These are phyloP conservation scores for Volvox africanus DNA, from an alignment of 139 green algal species.

Conservation along the genomic window DNA sequence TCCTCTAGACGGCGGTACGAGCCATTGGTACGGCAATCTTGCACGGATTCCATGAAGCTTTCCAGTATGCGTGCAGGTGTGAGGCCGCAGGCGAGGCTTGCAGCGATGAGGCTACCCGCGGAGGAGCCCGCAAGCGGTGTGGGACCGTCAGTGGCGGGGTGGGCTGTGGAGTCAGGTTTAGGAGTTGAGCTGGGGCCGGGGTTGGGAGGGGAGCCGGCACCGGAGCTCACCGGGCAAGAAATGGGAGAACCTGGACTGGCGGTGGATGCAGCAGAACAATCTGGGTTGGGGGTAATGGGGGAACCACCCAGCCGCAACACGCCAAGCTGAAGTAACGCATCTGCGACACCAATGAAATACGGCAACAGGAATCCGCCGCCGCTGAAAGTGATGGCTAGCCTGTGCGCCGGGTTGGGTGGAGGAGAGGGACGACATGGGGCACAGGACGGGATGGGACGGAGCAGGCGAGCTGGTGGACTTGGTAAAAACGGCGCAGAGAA, in stretches of 20 bases:
- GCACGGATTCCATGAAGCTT: slow-evolving; percentile 47
- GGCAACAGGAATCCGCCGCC: slow-evolving; percentile 44
- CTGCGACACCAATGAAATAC: slow-evolving; percentile 22
- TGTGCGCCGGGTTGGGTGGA: background rate
- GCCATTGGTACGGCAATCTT: slow-evolving; percentile 58
- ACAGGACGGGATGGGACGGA: background rate
- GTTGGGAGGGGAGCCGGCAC: too few species aligned
- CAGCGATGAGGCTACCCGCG: slow-evolving; percentile 84
- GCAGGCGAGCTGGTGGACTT: background rate
- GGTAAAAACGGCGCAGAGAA: too few species aligned
- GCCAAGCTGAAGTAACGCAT: slow-evolving; percentile 6
- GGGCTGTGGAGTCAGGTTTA: background rate
- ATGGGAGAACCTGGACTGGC: too few species aligned
- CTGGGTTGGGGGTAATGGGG: slow-evolving; percentile 70
- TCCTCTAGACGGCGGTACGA: slow-evolving; percentile 44
- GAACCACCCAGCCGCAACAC: background rate
- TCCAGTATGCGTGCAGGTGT: slow-evolving; percentile 1
- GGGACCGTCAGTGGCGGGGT: background rate
- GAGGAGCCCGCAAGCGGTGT: slow-evolving; percentile 77
- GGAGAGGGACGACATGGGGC: background rate
- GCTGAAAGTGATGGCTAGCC: slow-evolving; percentile 28
- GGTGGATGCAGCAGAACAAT: slow-evolving; percentile 69
- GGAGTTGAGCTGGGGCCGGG: too few species aligned
- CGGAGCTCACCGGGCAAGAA: too few species aligned
- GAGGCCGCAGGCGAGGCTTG: slow-evolving; percentile 72